Evolutionary conservation across 2,329 filamentous ascomycete species (phyloP).

Genomic region (Mycosphaerella arachidis): DNA sequence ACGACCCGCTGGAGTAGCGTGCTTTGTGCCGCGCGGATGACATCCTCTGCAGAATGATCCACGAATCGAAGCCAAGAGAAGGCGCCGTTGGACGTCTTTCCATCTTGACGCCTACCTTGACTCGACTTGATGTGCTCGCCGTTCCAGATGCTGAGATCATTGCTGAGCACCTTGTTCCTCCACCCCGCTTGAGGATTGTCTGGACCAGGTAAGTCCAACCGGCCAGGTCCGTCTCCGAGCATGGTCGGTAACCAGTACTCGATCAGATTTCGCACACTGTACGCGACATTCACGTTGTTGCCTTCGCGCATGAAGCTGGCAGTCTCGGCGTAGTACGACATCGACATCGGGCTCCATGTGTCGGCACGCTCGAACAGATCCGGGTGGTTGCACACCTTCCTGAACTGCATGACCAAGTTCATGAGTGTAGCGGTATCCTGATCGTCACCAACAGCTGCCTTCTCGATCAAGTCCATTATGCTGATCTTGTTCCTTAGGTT

Average conservation of each 20-base stretch:
- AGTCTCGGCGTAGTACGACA: constrained; percentile 87
- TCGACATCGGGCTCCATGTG: constrained; percentile 77
- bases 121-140: constrained; percentile 64
- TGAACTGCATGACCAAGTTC: constrained; percentile 98
- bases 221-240: constrained; percentile 75
- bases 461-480: constrained; percentile 97
- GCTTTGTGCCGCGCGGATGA: constrained; percentile 62
- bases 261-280: constrained; percentile 82
- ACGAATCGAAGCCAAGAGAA: constrained; percentile 92
- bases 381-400: constrained; percentile 98
- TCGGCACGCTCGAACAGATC: constrained; percentile 95
- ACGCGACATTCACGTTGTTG: constrained; percentile 69
- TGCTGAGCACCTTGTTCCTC: constrained; percentile 67
- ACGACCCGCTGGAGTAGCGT: constrained; percentile 71
- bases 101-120: constrained; percentile 3
- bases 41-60: constrained; percentile 69
- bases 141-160: constrained; percentile 87
- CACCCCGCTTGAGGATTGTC: constrained; percentile 76
- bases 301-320: constrained; percentile 93
- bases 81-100: constrained; percentile 54
- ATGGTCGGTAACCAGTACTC: constrained; percentile 78
- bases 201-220: constrained; percentile 67
- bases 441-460: constrained; percentile 89
- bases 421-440: constrained; percentile 93
- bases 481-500: constrained; percentile 96